phyloP scores from a whole-genome alignment of 2,329 filamentous ascomycete genomes.

The Trichoderma harzianum region DNA sequence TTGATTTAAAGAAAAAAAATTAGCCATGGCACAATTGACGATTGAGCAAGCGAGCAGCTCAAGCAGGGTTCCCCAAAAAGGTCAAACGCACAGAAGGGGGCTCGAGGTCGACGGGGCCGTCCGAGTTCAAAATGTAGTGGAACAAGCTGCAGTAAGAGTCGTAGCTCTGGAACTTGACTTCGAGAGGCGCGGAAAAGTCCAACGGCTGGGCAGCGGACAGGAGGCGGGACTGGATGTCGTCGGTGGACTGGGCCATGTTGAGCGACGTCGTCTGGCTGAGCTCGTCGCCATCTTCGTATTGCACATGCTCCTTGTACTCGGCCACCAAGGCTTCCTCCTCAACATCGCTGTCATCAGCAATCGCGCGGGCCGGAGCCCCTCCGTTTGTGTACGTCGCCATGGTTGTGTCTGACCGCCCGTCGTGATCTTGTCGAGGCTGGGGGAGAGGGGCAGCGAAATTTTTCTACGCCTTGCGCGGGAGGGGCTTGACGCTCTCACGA shows the following conservation, averaged over 20 bases:
- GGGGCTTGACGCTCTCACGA: slow-evolving; percentile 28
- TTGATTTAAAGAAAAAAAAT: neutral
- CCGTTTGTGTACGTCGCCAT: slow-evolving; percentile 65
- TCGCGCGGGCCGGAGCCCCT: slow-evolving; percentile 55
- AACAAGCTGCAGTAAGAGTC: slow-evolving; percentile 99
- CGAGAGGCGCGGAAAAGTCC: slow-evolving; percentile 91
- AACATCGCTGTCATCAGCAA: slow-evolving; percentile 83
- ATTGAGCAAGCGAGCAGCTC: neutral
- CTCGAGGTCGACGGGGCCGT: slow-evolving; percentile 96
- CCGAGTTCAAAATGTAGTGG: slow-evolving; percentile 98
- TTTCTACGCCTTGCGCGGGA: slow-evolving; percentile 31
- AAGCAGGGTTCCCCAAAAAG: slow-evolving; percentile 1
- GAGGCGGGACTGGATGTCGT: slow-evolving; percentile 91
- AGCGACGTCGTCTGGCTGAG: slow-evolving; percentile 70
- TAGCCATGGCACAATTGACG: neutral
- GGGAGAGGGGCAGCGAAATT: slow-evolving; percentile 34
- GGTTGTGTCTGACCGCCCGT: slow-evolving; percentile 29
- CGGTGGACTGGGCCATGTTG: slow-evolving; percentile 69
- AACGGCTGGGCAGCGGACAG: slow-evolving; percentile 89
- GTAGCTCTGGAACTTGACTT: slow-evolving; percentile 98
- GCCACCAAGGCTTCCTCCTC: slow-evolving; percentile 95
- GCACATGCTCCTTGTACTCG: slow-evolving; percentile 94
- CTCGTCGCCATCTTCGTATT: slow-evolving; percentile 83
- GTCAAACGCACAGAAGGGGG: slow-evolving; percentile 77
- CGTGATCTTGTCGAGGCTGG: slow-evolving; percentile 24